Conservation (phyloP, 1,284 basidiomycete genomes). For the Ceratobasidium sp. region DNA sequence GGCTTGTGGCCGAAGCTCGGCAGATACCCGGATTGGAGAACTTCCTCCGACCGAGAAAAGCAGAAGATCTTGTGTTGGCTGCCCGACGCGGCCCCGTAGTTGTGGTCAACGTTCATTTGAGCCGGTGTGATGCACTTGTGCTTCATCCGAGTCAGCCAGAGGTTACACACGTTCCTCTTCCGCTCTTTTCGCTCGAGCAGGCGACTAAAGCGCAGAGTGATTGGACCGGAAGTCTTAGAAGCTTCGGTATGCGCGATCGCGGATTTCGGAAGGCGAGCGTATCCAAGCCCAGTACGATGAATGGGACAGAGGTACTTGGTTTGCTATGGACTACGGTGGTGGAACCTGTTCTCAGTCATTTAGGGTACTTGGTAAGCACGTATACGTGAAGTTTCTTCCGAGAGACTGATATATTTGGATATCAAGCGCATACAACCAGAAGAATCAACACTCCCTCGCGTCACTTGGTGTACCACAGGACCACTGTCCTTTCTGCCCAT, state of each 20-base stretch:
- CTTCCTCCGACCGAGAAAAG: background rate
- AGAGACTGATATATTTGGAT: no score
- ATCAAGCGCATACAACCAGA: background rate
- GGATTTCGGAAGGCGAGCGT: background rate
- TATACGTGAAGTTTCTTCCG: no score
- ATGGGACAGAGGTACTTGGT: no score
- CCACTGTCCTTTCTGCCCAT: background rate
- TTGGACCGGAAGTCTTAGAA: background rate
- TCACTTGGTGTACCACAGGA: conserved; percentile 27
- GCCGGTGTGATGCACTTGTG: background rate
- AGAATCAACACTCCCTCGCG: background rate
- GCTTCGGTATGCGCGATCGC: background rate
- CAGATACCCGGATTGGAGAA: background rate
- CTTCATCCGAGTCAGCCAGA: background rate
- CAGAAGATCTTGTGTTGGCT: background rate
- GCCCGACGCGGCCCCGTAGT: background rate
- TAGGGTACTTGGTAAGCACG: no score
- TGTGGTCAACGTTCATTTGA: background rate
- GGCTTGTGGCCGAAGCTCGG: background rate
- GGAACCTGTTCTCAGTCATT: no score
- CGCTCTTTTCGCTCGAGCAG: background rate
- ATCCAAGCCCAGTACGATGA: no score
- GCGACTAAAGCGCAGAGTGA: background rate
- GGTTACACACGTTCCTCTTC: background rate
- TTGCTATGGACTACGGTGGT: no score